Conservation (phyloP, 768 basidiomycete genomes). For the Crepidotus variabilis region DNA sequence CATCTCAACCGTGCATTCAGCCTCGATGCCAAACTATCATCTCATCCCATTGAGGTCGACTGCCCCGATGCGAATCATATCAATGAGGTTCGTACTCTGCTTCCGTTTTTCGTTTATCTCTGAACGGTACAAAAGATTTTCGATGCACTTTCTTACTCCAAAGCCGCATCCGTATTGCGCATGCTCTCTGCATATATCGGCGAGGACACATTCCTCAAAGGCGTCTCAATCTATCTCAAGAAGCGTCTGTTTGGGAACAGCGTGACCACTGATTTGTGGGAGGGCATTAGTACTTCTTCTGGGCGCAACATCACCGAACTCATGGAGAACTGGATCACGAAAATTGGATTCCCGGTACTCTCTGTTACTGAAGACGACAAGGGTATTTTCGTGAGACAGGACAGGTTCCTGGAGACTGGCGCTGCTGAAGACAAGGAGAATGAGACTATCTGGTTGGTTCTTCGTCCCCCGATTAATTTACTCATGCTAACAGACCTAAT, state of each 20-base stretch:
- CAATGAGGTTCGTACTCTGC: conserved; percentile 47
- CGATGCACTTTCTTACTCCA: conserved; percentile 83
- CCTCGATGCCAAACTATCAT: conserved; percentile 82
- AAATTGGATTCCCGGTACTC: conserved; percentile 87
- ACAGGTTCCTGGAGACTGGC: conserved; percentile 89
- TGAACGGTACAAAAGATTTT: conserved; percentile 59
- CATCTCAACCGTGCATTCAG: conserved; percentile 74
- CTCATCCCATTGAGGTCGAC: conserved; percentile 91
- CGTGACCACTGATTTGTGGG: conserved; percentile 83
- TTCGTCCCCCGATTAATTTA: not conserved
- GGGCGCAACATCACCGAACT: conserved; percentile 70
- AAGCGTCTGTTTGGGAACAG: conserved; percentile 82
- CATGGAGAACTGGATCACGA: conserved; percentile 91
- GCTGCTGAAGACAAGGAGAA: conserved; percentile 78
- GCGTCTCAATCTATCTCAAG: conserved; percentile 91
- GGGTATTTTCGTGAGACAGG: conserved; percentile 80
- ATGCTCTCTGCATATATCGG: conserved; percentile 91
- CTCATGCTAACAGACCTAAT: no score
- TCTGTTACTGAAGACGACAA: conserved; percentile 74
- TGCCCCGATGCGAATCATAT: conserved; percentile 85
- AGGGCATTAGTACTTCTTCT: conserved; percentile 75
- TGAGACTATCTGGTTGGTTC: conserved; percentile 78
- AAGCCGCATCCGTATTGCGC: conserved; percentile 85
- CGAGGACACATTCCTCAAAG: conserved; percentile 82
- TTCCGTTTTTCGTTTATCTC: not conserved